Evolutionary conservation across 768 basidiomycete genomes (phyloP).

Genomic region (Termitomyces titanicus): DNA sequence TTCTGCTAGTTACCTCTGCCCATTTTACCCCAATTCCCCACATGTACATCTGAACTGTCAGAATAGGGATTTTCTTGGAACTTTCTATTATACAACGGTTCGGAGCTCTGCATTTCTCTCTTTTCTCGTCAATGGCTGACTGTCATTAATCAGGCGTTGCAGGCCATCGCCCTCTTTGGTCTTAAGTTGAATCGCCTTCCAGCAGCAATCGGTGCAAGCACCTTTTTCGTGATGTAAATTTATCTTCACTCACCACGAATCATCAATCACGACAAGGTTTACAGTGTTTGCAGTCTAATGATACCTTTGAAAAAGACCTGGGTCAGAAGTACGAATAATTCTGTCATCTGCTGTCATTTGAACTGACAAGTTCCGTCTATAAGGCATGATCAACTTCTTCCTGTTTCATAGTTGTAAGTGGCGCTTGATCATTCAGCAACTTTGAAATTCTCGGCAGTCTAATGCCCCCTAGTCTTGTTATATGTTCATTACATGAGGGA

Average conservation of each 20-base stretch:
- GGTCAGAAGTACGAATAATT: conserved; percentile 31
- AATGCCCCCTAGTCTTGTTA: conserved; percentile 53
- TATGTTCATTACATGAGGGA: conserved; percentile 71
- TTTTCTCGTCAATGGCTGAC: conserved; percentile 2
- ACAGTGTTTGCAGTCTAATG: conserved; percentile 34
- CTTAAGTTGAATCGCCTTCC: conserved; percentile 63
- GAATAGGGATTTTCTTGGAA: conserved; percentile 41
- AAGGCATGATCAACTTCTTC: conserved; percentile 66
- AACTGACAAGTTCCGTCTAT: not conserved
- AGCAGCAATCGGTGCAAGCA: conserved; percentile 52
- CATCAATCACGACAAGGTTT: not conserved
- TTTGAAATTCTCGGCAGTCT: not conserved
- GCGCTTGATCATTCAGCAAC: not conserved
- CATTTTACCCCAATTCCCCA: conserved; percentile 28
- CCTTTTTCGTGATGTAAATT: conserved; percentile 52
- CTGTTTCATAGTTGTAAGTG: conserved; percentile 66
- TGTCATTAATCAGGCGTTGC: conserved; percentile 34
- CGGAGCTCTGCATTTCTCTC: conserved; percentile 2
- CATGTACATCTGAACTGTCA: conserved; percentile 30
- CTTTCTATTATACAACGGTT: conserved; percentile 48
- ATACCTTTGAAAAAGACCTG: conserved; percentile 32
- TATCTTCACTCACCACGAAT: not conserved
- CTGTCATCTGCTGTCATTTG: not conserved
- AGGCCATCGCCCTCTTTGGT: conserved; percentile 71
- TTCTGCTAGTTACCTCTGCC: conserved; percentile 33